phyloP scores from a whole-genome alignment of 2,329 filamentous ascomycete species.

The Aurifilum marmelostoma region DNA sequence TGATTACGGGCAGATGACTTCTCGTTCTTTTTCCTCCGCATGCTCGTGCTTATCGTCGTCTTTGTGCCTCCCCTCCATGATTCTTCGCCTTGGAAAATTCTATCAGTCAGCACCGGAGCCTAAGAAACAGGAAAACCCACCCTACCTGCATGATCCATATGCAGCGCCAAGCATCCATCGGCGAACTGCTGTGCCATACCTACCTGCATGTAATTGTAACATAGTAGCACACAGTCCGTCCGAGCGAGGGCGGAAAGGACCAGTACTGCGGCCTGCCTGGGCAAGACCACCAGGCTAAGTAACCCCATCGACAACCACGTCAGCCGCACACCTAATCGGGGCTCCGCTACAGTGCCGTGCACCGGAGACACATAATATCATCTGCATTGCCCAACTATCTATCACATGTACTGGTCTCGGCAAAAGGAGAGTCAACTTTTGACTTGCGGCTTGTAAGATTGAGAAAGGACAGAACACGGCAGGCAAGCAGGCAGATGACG shows the following conservation, averaged over 20 bases:
- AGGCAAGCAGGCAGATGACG: background rate
- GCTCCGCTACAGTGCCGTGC: background rate
- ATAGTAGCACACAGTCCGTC: background rate
- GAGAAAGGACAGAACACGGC: too few species aligned
- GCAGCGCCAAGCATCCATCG: background rate
- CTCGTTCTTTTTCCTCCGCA: background rate
- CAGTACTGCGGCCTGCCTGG: too few species aligned
- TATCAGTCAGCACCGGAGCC: too few species aligned
- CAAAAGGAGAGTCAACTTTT: background rate
- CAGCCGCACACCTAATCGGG: constrained; percentile 1
- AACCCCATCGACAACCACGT: constrained; percentile 6
- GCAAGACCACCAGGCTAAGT: background rate
- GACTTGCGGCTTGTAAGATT: background rate
- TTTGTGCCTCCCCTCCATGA: background rate
- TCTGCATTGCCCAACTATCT: background rate
- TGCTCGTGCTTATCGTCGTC: background rate
- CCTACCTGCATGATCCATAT: background rate
- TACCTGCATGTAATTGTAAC: background rate
- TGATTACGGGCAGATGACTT: background rate
- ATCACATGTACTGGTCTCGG: background rate
- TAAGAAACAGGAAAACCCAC: background rate
- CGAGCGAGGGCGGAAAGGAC: background rate
- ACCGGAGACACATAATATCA: background rate
- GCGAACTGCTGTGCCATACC: background rate
- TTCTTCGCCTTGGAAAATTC: too few species aligned